Percentiles rank a stretch among this genome's conserved stretches.
These are phyloP conservation scores for Trichoderma sp. DNA, from an alignment of 2,329 filamentous ascomycete species.

Conservation along the genomic window DNA sequence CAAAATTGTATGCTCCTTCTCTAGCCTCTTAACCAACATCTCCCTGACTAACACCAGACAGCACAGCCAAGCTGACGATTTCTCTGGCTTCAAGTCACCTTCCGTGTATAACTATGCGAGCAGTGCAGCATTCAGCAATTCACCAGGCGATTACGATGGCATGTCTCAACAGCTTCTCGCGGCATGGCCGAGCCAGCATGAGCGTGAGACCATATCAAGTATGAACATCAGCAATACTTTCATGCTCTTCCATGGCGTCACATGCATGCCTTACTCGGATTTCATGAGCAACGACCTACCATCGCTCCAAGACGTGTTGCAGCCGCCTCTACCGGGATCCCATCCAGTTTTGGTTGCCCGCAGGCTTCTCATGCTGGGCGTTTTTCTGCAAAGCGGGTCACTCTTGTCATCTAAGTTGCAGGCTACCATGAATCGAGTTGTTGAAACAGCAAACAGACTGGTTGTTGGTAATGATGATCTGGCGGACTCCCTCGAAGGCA, in stretches of 20 bases:
- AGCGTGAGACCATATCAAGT: background rate
- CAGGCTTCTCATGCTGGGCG: background rate
- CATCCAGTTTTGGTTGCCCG: background rate
- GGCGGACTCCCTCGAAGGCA: slow-evolving; percentile 49
- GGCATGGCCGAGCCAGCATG: background rate
- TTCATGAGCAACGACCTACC: background rate
- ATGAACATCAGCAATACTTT: background rate
- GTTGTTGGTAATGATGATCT: slow-evolving; percentile 54
- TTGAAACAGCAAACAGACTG: background rate
- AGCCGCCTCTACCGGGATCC: background rate
- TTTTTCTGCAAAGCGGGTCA: background rate
- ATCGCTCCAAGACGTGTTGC: background rate
- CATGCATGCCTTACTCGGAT: background rate
- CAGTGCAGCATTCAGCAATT: background rate
- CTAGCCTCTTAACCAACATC: background rate
- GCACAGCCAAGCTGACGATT: background rate
- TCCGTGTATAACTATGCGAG: background rate
- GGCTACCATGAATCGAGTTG: background rate
- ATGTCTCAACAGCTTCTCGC: background rate
- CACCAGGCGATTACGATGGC: background rate
- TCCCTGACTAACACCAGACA: background rate
- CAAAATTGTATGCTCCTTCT: background rate
- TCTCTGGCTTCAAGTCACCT: background rate
- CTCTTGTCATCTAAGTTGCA: background rate
- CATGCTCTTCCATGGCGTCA: background rate